phyloP scores from a whole-genome alignment of 352 stramenopile species.

The Phytophthora macrochlamydospora region DNA sequence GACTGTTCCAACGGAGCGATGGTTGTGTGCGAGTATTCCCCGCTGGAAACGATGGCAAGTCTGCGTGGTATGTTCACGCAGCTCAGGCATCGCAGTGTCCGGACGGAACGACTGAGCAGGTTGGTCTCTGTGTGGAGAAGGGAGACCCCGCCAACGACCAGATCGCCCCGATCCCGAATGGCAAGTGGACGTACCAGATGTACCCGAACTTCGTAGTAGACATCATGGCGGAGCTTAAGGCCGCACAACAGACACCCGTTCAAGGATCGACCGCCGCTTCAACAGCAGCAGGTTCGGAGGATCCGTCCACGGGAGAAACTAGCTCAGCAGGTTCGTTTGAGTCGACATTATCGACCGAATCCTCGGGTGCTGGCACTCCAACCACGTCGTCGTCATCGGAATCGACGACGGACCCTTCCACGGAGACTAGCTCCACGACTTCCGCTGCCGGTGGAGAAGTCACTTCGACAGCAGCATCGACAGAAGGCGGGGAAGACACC shows the following conservation, averaged over 20 bases:
- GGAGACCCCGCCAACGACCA: slow-evolving; percentile 57
- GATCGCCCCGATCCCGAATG: slow-evolving; percentile 64
- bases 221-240: slow-evolving; percentile 53
- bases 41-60: slow-evolving; percentile 60
- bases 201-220: slow-evolving; percentile 59
- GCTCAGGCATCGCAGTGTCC: slow-evolving; percentile 53
- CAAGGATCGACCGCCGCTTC: background rate
- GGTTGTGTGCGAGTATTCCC: slow-evolving; percentile 71
- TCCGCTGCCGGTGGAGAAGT: background rate
- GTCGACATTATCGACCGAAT: background rate
- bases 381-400: slow-evolving; percentile 10
- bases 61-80: slow-evolving; percentile 64
- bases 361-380: slow-evolving; percentile 12
- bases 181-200: slow-evolving; percentile 50
- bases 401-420: slow-evolving; percentile 2
- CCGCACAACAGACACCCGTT: slow-evolving; percentile 22
- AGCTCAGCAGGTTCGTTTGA: background rate
- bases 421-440: slow-evolving; percentile 4
- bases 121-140: slow-evolving; percentile 57
- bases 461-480: background rate
- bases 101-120: slow-evolving; percentile 38
- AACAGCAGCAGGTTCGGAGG: background rate
- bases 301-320: background rate
- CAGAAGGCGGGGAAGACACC: background rate
- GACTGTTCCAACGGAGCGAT: slow-evolving; percentile 44